These are phyloP conservation scores for Volvox reticuliferus DNA, from an alignment of 139 green algal species.

Conservation along the genomic window DNA sequence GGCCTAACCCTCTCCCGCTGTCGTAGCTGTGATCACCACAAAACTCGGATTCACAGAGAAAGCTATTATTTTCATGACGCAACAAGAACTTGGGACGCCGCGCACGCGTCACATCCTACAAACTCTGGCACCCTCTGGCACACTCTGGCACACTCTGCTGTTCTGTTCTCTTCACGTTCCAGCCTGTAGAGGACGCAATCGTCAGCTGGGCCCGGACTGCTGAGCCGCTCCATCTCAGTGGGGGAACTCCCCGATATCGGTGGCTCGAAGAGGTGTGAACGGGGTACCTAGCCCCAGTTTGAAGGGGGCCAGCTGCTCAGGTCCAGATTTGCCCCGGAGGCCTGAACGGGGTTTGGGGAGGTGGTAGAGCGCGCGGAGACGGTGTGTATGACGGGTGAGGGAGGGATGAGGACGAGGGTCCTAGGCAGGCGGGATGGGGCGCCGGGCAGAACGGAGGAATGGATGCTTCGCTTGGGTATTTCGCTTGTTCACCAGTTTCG, in stretches of 20 bases:
- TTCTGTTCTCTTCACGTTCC: neutral
- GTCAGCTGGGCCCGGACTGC: neutral
- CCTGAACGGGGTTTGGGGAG: neutral
- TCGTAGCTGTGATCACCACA: no score
- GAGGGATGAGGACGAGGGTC: neutral
- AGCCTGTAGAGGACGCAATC: neutral
- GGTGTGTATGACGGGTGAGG: neutral
- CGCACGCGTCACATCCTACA: neutral
- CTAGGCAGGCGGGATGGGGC: no score
- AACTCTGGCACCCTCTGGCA: no score
- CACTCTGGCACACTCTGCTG: no score
- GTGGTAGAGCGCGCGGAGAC: no score
- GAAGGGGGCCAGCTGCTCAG: conserved; percentile 2
- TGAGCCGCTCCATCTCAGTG: conserved; percentile 6
- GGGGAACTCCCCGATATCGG: conserved; percentile 48
- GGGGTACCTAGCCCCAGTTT: conserved; percentile 16
- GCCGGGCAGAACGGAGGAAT: no score
- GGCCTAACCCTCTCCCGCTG: no score
- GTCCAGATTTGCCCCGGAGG: neutral
- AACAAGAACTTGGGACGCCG: no score
- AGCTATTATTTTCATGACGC: no score
- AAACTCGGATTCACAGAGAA: no score
- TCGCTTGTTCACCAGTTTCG: no score
- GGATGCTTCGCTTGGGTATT: no score
- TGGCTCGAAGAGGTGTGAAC: conserved; percentile 18